phyloP scores from a whole-genome alignment of 2,329 filamentous ascomycete genomes.

The Ophiostoma quercus region DNA sequence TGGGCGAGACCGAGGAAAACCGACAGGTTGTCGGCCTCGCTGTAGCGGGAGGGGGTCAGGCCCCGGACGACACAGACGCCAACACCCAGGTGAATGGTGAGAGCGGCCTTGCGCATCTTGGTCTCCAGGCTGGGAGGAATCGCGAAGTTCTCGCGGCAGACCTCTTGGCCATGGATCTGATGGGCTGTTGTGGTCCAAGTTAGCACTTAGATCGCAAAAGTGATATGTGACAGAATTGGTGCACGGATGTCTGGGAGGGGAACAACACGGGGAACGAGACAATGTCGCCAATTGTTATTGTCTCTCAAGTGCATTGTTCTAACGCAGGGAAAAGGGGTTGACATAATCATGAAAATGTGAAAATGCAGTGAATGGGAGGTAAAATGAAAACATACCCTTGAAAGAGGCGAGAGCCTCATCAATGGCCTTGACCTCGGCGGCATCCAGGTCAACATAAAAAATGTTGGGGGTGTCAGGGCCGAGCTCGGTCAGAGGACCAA shows the following conservation, averaged over 20 bases:
- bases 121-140: slow-evolving; percentile 36
- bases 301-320: not conserved
- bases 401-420: slow-evolving; percentile 31
- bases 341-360: not conserved
- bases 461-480: slow-evolving; percentile 22
- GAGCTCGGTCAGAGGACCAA: slow-evolving; percentile 22
- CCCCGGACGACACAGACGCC: slow-evolving; percentile 54
- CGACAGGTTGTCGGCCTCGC: slow-evolving; percentile 49
- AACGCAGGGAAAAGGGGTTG: not conserved
- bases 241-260: not conserved
- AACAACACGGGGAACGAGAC: not conserved
- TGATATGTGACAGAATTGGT: slow-evolving; percentile 5
- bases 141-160: slow-evolving; percentile 38
- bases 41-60: slow-evolving; percentile 44
- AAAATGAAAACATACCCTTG: slow-evolving; percentile 29
- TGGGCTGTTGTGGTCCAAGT: slow-evolving; percentile 17
- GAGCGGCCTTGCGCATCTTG: slow-evolving; percentile 35
- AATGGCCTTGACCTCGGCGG: slow-evolving; percentile 27
- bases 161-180: slow-evolving; percentile 37
- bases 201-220: slow-evolving; percentile 1
- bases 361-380: not conserved
- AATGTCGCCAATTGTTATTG: not conserved
- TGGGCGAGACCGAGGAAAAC: slow-evolving; percentile 54
- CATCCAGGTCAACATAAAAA: slow-evolving; percentile 21
- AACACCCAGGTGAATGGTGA: slow-evolving; percentile 38